A percentile compares a stretch with the other conserved stretches of the same genome.
Evolutionary conservation across 371 early-diverging fungal genomes (phyloP).

Genomic region (Zopfochytrium polystomum): DNA sequence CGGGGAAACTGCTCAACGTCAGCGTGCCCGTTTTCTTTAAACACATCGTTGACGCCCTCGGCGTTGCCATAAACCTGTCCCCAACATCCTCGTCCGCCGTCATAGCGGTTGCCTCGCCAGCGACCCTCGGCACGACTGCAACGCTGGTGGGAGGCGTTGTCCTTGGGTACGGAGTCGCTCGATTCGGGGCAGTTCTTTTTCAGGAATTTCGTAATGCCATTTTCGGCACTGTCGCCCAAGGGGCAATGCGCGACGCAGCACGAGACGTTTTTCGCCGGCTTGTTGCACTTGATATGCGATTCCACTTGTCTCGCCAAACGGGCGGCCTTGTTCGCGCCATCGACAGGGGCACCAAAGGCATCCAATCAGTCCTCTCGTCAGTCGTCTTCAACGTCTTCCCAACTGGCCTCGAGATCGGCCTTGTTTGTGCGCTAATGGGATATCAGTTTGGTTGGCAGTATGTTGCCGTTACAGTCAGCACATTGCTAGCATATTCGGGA

Average conservation of each 20-base stretch:
- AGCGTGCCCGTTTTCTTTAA: conserved; percentile 95
- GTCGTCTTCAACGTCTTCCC: conserved; percentile 92
- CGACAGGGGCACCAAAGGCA: conserved; percentile 97
- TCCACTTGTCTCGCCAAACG: conserved; percentile 88
- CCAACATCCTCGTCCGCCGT: too few relatives aligned
- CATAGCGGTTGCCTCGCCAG: conserved; percentile 46
- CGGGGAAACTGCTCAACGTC: conserved; percentile 79
- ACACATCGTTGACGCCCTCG: conserved; percentile 72
- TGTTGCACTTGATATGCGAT: conserved; percentile 77
- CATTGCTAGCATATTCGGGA: conserved; percentile 81
- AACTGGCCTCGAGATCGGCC: conserved; percentile 88
- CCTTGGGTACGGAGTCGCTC: conserved; percentile 88
- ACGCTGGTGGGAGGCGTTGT: conserved; percentile 81
- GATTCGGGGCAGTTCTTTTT: conserved; percentile 78
- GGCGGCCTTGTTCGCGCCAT: conserved; percentile 93
- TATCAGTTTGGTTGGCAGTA: conserved; percentile 80
- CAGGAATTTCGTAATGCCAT: conserved; percentile 89
- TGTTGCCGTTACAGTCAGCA: conserved; percentile 79
- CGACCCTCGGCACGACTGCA: conserved; percentile 49
- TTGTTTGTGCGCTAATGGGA: conserved; percentile 91
- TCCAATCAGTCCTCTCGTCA: conserved; percentile 85
- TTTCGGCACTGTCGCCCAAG: conserved; percentile 92
- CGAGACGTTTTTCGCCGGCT: conserved; percentile 84
- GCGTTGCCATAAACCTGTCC: conserved; percentile 20
- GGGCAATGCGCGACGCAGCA: conserved; percentile 85